Percentiles rank a stretch among this genome's conserved stretches.
Evolutionary conservation across 1,139 yeast genomes (phyloP).

Genomic region (Scheffersomyces illinoinensis): DNA sequence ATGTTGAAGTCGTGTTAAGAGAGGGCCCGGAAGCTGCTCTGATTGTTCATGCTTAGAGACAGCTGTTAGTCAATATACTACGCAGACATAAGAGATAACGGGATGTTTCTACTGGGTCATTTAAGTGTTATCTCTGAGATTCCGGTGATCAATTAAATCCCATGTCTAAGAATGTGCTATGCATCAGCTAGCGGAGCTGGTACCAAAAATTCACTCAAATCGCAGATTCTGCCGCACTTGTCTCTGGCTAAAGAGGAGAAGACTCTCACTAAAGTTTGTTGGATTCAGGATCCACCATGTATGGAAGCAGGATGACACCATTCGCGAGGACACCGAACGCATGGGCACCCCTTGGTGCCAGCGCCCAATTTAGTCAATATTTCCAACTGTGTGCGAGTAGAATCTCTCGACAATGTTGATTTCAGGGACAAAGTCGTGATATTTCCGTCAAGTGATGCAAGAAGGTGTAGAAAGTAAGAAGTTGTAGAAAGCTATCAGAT

Average conservation of each 20-base stretch:
- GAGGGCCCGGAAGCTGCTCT: background rate
- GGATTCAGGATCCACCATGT: background rate
- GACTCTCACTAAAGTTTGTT: background rate
- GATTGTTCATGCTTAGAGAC: background rate
- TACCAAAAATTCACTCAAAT: background rate
- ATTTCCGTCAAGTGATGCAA: background rate
- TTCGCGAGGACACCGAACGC: background rate
- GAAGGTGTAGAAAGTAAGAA: background rate
- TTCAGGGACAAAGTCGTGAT: background rate
- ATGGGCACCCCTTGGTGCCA: background rate
- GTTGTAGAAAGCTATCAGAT: background rate
- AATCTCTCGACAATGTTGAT: background rate
- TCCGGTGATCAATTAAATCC: background rate
- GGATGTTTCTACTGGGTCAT: background rate
- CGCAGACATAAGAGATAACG: background rate
- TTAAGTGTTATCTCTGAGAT: background rate
- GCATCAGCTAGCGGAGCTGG: background rate
- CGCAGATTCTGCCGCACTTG: background rate
- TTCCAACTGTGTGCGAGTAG: background rate
- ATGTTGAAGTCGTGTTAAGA: background rate
- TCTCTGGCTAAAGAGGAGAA: background rate
- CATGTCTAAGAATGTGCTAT: background rate
- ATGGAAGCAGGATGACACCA: background rate
- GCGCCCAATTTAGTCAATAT: background rate
- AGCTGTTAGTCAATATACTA: background rate